Percentiles rank a stretch among this genome's conserved stretches.
Conservation (phyloP, 2,329 filamentous ascomycete genomes). For the Hirsutella rhossiliensis region DNA sequence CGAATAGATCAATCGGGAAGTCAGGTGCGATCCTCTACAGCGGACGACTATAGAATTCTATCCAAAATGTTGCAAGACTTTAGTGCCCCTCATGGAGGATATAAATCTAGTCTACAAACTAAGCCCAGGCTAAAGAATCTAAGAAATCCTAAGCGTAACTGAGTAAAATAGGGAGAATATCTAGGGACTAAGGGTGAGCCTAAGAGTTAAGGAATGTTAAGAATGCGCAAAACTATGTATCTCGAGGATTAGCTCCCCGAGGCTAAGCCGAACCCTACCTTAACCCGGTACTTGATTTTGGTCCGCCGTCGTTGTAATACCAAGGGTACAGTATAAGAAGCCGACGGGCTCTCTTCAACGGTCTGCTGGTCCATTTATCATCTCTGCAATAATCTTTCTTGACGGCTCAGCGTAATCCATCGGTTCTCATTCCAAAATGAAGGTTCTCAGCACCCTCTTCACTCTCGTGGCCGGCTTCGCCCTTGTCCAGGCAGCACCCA, state of each 20-base stretch:
- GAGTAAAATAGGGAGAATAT: too few species aligned
- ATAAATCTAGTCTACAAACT: neutral
- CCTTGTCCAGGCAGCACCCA: neutral
- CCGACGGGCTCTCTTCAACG: neutral
- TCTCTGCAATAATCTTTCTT: neutral
- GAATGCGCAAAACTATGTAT: too few species aligned
- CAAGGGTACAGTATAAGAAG: neutral
- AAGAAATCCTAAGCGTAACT: too few species aligned
- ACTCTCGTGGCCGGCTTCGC: neutral
- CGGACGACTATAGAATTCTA: neutral
- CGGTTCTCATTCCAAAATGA: neutral
- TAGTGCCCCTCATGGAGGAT: neutral
- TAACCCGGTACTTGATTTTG: too few species aligned
- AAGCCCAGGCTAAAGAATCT: neutral
- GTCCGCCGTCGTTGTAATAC: neutral
- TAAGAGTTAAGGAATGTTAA: too few species aligned
- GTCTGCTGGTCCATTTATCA: neutral
- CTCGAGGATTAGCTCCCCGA: too few species aligned
- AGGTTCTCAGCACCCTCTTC: neutral
- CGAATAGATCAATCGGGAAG: neutral
- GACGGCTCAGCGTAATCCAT: neutral
- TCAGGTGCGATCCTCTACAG: neutral
- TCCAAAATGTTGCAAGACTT: neutral
- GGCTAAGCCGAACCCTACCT: neutral
- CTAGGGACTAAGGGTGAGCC: too few species aligned